These are phyloP conservation scores for Alternaria hordeiaustralica DNA, from an alignment of 2,329 filamentous ascomycete species.

Conservation along the genomic window DNA sequence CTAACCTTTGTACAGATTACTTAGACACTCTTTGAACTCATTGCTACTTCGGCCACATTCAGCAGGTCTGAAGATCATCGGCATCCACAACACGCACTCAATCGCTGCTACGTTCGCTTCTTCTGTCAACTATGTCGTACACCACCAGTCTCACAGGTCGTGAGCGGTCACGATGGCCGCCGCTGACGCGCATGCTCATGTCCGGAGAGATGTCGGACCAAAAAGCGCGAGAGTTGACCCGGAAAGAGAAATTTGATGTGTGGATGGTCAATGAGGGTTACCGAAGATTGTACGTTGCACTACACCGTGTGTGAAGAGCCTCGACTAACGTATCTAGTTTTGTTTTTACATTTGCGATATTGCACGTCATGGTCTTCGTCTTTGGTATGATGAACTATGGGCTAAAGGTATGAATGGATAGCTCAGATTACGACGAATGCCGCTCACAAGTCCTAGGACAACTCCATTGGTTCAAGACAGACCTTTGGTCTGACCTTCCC, in stretches of 20 bases:
- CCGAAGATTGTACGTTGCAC: slow-evolving; percentile 71
- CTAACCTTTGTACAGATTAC: slow-evolving; percentile 37
- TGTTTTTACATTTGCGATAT: slow-evolving; percentile 74
- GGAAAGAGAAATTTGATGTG: slow-evolving; percentile 76
- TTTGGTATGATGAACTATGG: slow-evolving; percentile 83
- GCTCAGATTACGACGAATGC: neutral
- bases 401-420: slow-evolving; percentile 61
- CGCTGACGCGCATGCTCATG: slow-evolving; percentile 80
- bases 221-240: slow-evolving; percentile 69
- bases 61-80: slow-evolving; percentile 50
- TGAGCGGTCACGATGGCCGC: slow-evolving; percentile 82
- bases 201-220: slow-evolving; percentile 83
- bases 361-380: slow-evolving; percentile 78
- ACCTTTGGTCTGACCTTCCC: slow-evolving; percentile 78
- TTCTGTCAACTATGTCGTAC: slow-evolving; percentile 38
- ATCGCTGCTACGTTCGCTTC: slow-evolving; percentile 15
- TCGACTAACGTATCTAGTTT: slow-evolving; percentile 63
- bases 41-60: slow-evolving; percentile 40
- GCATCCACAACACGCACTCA: slow-evolving; percentile 29
- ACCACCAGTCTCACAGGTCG: slow-evolving; percentile 47
- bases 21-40: slow-evolving; percentile 38
- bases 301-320: neutral
- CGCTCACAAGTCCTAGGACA: slow-evolving; percentile 56
- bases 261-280: slow-evolving; percentile 94
- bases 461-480: slow-evolving; percentile 67